Base-by-base conservation (phyloP, 192 early-diverging fungal species). In the Podila minutissima region DNA sequence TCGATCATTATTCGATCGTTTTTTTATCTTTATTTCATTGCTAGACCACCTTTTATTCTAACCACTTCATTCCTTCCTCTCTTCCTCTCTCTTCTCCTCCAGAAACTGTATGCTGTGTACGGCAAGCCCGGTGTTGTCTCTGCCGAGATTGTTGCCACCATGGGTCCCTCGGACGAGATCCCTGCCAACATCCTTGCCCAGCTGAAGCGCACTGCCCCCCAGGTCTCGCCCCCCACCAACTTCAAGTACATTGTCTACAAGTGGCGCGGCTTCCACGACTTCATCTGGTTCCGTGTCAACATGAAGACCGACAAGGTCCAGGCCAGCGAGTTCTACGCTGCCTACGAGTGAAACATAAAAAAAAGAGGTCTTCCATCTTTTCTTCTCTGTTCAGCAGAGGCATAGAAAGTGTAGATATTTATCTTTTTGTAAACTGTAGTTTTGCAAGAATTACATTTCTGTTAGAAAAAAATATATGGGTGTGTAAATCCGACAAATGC, bases 201-300 rank as follows among this genome's bases (percentile, higher is more conserved):
- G 28, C 19, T 64, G 53, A 64, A 58, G 63, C 31, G 48, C 32
- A 3, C 49, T 63, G 71, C 50, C 2, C 53, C 62, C 24, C 62
- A 60, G 37, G 8, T 64, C 19, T 55, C 61, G 10, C 62, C 71
- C 20, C 62, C 62, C 17, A 63, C 60, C 49, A 64, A 63, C 53
- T 72, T 65, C 55, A 19, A 48, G 12, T 72, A 72, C 35, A 4
- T 57, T 31, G 33, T 72, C 15, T 72, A 72, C 71, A 64, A 72
- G 63, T 72, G 71, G 71, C 71, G 71, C n/a, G 71, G 71, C 38
- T 64, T 59, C 71, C 71, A 72, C 29, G 71, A 72, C 28, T 72
- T 58, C 38, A 35, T 72, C 55, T 72, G 71, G 71, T 65, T 72
- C 63, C 62, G 71, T 29, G 58, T 72, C 55, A 64, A 72, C 55